phyloP scores from a whole-genome alignment of 2,329 filamentous ascomycete genomes.

The Aspergillus pseudonomiae region DNA sequence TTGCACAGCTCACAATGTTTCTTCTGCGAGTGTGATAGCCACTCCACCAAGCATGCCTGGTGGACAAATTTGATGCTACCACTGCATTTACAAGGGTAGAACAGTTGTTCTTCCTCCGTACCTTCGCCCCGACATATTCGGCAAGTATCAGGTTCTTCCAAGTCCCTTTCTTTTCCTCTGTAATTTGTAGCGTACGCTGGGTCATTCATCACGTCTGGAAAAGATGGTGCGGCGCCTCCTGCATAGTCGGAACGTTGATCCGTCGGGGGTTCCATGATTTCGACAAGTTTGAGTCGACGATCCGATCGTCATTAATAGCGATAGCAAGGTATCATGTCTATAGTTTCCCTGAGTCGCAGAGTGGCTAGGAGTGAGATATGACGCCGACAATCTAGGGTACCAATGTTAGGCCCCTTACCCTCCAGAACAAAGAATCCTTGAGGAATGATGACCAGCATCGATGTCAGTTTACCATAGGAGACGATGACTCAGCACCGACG shows the following conservation, averaged over 20 bases:
- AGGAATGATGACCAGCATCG: neutral
- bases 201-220: constrained; percentile 62
- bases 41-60: constrained; percentile 97
- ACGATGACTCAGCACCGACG: neutral
- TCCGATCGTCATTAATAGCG: constrained; percentile 22
- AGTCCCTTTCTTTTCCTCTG: constrained; percentile 39
- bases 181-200: constrained; percentile 51
- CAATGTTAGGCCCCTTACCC: neutral
- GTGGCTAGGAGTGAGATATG: neutral
- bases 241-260: constrained; percentile 26
- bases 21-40: constrained; percentile 98
- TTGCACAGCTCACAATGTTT: constrained; percentile 99
- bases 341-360: constrained; percentile 2
- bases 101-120: constrained; percentile 79
- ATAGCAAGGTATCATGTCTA: constrained; percentile 30
- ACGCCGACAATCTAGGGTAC: neutral
- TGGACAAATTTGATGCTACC: constrained; percentile 99
- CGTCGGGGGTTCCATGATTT: constrained; percentile 33
- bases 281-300: constrained; percentile 20
- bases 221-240: constrained; percentile 18
- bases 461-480: neutral
- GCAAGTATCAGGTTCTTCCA: constrained; percentile 77
- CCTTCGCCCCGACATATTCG: constrained; percentile 94
- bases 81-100: constrained; percentile 98
- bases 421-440: neutral